These are phyloP conservation scores for Stylosanthes scabra DNA, from an alignment of 331 rosid species.

Conservation along the genomic window DNA sequence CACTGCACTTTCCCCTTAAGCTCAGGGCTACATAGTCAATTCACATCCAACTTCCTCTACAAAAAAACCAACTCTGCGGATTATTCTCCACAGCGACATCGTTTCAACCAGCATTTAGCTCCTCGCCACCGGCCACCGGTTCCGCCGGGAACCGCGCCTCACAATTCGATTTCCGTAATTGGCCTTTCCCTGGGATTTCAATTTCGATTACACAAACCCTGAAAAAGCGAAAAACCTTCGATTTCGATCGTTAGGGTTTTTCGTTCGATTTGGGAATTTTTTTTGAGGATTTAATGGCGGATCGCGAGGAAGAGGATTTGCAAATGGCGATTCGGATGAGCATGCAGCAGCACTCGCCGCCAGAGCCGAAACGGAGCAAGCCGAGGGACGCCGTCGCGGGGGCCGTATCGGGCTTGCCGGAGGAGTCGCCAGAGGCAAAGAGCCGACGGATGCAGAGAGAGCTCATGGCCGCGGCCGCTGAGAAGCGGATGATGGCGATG, in stretches of 20 bases:
- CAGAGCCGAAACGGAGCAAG: slow-evolving; percentile 88
- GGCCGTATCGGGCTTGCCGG: slow-evolving; percentile 42
- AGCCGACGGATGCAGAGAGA: slow-evolving; percentile 76
- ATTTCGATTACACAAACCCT: slow-evolving; percentile 4
- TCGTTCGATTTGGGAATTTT: slow-evolving; percentile 38
- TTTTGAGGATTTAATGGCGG: slow-evolving; percentile 62
- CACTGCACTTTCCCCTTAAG: neutral
- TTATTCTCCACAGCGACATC: slow-evolving; percentile 29
- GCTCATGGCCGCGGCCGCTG: slow-evolving; percentile 89
- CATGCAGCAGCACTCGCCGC: slow-evolving; percentile 88
- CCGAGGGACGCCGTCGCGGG: slow-evolving; percentile 57
- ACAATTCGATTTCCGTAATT: slow-evolving; percentile 28
- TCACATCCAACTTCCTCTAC: neutral
- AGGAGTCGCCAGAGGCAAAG: slow-evolving; percentile 66
- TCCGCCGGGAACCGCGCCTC: slow-evolving; percentile 12
- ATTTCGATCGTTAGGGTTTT: slow-evolving; percentile 31
- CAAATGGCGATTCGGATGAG: slow-evolving; percentile 82
- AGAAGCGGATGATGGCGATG: slow-evolving; percentile 63
- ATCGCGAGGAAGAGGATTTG: slow-evolving; percentile 85
- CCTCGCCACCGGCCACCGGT: slow-evolving; percentile 17
- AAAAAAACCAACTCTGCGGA: neutral
- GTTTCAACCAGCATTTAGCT: slow-evolving; percentile 8
- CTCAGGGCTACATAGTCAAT: slow-evolving; percentile 36
- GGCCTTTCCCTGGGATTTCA: slow-evolving; percentile 22
- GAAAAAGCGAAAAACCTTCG: neutral